Base-by-base conservation (phyloP, 176 grass and related monocot species). In the bread wheat (Triticum aestivum) region DNA sequence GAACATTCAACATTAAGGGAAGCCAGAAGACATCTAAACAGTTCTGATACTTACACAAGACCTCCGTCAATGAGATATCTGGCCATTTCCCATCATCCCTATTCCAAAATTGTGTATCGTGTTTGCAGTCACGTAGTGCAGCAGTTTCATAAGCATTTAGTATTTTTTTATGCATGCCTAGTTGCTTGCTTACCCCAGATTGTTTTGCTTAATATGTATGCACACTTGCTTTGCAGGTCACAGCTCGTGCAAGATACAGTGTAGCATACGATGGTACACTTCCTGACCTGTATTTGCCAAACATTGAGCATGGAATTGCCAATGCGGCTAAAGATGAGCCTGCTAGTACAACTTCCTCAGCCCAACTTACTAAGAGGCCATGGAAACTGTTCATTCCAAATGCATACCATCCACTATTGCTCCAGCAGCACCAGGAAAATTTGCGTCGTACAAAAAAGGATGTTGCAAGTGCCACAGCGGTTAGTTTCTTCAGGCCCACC, bases 311-410 rank as follows among this genome's bases (percentile, higher is more conserved):
- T 44, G 70, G 32, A 80, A 70, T 61, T 62, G 29, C 51, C 56
- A 80, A 59, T 45, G 62, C 62, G 68, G 68, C 61, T 88, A 35
- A 72, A 86, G 56, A 67, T 75, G 45, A 74, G 47, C 44, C 86
- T 88, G 35, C 66, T 20, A 35, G 51, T 29, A 67, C 49, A 66
- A 66, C 54, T 70, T 79, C 79, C 77, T 82, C 82, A 82, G 77
- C 42, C 41, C 74, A 64, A 71, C 71, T 32, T 61, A 34, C 79
- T 67, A 89, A 76, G 42, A 88, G 75, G 72, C 12, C 73, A 64
- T 95, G 90, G 90, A 95, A 95, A 87, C 47, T 95, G 65, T 92
- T 90, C 75, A 90, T 95, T 86, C 83, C 90, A 74, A 95, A 90
- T 79, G 90, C 90, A 69, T 89, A 95, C 49, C 93, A 95, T 86